Evolutionary conservation across 306 rosid genomes (phyloP).

Genomic region (Cucurbita maxima): DNA sequence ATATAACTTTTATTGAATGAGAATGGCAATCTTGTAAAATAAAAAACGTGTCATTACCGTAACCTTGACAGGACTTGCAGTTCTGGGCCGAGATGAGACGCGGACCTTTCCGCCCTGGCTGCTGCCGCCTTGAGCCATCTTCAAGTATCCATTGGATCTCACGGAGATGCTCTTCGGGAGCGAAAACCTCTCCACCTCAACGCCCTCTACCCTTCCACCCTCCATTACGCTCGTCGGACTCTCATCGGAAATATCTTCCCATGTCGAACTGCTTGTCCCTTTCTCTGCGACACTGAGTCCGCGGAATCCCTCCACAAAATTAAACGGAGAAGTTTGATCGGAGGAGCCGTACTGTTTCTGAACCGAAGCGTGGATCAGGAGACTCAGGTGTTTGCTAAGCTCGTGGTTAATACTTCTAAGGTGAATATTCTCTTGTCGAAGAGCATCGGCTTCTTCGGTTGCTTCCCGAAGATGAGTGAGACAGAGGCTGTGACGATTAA

Average conservation of each 20-base stretch:
- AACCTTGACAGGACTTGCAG: conserved; percentile 28
- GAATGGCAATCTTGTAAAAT: not conserved
- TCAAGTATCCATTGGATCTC: conserved; percentile 69
- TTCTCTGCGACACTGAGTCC: conserved; percentile 1
- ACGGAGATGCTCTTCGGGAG: conserved; percentile 94
- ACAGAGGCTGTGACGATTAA: conserved; percentile 69
- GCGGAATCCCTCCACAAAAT: conserved; percentile 5
- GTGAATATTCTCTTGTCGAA: conserved; percentile 50
- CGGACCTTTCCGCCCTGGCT: conserved; percentile 32
- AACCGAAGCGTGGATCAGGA: conserved; percentile 39
- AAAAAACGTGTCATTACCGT: conserved; percentile 29
- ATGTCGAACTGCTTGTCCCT: conserved; percentile 8
- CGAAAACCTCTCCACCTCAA: conserved; percentile 42
- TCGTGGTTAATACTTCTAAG: conserved; percentile 54
- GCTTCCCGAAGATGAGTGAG: conserved; percentile 55
- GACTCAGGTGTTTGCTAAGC: conserved; percentile 52
- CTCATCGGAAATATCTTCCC: conserved; percentile 28
- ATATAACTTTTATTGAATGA: not conserved
- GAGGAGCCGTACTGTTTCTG: conserved; percentile 16
- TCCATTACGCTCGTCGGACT: conserved; percentile 57
- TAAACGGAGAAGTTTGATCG: conserved; percentile 12
- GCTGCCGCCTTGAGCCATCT: conserved; percentile 23
- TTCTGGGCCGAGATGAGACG: conserved; percentile 30
- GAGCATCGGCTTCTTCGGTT: conserved; percentile 53
- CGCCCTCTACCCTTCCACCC: conserved; percentile 23